Conservation (phyloP, 202 grass and related monocot species). For the Carex sylvatica region DNA sequence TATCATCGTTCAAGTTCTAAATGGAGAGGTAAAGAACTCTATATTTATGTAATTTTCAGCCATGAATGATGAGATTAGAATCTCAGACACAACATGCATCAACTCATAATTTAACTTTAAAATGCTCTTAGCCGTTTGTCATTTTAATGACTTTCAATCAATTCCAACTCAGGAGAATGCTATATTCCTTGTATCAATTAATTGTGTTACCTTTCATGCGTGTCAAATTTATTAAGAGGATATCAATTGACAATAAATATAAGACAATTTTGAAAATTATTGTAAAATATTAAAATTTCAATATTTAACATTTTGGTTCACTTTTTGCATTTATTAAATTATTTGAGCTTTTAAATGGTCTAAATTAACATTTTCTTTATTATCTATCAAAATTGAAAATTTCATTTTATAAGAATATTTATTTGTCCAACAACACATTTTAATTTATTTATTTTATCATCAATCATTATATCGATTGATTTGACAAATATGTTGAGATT, state of each 20-base stretch:
- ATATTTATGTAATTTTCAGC: not conserved
- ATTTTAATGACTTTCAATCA: not conserved
- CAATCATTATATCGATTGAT: no score
- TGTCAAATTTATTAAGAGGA: no score
- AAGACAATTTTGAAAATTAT: not conserved
- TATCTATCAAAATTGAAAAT: no score
- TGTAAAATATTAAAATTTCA: not conserved
- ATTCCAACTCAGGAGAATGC: not conserved
- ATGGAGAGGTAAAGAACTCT: not conserved
- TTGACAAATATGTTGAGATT: no score
- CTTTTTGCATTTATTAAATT: no score
- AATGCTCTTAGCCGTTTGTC: not conserved
- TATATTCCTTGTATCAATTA: not conserved
- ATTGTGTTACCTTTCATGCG: not conserved
- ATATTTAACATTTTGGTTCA: no score
- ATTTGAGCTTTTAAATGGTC: no score
- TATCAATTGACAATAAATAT: not conserved
- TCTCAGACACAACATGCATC: not conserved
- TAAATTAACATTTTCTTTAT: no score
- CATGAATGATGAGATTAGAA: not conserved
- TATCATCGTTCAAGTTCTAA: not conserved
- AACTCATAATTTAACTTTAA: not conserved
- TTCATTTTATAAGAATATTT: no score
- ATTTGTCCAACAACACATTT: no score
- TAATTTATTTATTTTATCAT: no score